phyloP scores from a whole-genome alignment of 139 green algal genomes.

The Coccomyxa sp. region DNA sequence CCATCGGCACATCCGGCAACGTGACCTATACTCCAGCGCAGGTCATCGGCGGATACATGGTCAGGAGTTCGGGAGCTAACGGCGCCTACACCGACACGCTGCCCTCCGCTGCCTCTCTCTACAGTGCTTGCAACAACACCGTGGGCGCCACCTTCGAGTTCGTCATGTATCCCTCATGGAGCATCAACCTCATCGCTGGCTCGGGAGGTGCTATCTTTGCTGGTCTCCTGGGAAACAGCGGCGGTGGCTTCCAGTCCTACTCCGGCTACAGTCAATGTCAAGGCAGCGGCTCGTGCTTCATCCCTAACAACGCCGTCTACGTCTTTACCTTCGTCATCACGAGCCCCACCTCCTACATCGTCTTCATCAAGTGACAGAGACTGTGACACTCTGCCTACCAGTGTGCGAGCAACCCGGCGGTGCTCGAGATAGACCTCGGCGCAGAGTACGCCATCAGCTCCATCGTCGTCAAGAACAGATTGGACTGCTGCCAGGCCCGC shows the following conservation, averaged over 20 bases:
- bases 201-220: neutral
- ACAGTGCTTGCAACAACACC: neutral
- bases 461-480: too few relatives aligned
- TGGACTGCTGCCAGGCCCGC: too few relatives aligned
- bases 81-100: neutral
- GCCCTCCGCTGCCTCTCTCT: neutral
- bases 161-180: neutral
- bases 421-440: too few relatives aligned
- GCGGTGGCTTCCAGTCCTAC: neutral
- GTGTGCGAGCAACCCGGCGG: too few relatives aligned
- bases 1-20: neutral
- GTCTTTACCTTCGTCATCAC: neutral
- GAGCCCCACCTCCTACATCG: neutral
- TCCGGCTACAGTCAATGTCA: neutral
- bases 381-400: too few relatives aligned
- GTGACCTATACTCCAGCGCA: neutral
- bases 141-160: neutral
- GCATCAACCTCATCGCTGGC: neutral
- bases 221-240: neutral
- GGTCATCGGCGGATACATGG: neutral
- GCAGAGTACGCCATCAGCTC: too few relatives aligned
- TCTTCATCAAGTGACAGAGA: neutral
- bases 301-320: neutral
- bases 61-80: neutral
- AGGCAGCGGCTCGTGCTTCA: neutral